These are phyloP conservation scores for Umbilicus rupestris DNA, from an alignment of 164 flowering plant species.

Conservation along the genomic window DNA sequence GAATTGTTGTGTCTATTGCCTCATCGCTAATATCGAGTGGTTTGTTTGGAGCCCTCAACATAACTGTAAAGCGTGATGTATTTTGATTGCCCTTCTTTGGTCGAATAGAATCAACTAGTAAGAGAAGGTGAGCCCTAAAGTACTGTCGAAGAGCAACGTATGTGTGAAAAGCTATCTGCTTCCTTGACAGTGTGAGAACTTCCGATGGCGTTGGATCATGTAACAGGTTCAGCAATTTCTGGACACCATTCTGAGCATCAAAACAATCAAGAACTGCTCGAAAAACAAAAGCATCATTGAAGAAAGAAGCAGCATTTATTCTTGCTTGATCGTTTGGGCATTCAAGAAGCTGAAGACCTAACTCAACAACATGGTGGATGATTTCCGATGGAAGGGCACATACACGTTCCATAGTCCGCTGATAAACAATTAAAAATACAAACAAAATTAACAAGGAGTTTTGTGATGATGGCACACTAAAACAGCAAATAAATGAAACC, in stretches of 20 bases:
- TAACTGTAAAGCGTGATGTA: constrained; percentile 51
- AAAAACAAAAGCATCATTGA: constrained; percentile 83
- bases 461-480: background rate
- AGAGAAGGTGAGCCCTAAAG: constrained; percentile 86
- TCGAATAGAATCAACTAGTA: constrained; percentile 88
- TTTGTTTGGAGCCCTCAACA: constrained; percentile 76
- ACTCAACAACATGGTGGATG: constrained; percentile 67
- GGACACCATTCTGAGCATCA: constrained; percentile 80
- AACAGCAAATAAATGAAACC: background rate
- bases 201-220: constrained; percentile 76
- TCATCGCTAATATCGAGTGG: constrained; percentile 94
- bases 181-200: constrained; percentile 76
- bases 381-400: constrained; percentile 86
- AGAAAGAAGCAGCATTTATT: constrained; percentile 87
- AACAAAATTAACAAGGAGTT: background rate
- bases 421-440: constrained; percentile 13
- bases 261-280: constrained; percentile 84
- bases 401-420: constrained; percentile 98
- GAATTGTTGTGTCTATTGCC: constrained; percentile 78
- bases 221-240: constrained; percentile 62
- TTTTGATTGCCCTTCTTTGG: constrained; percentile 71
- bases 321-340: constrained; percentile 86
- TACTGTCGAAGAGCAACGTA: constrained; percentile 91
- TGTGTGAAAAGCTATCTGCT: constrained; percentile 89
- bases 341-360: constrained; percentile 83